Base-by-base conservation (phyloP, 192 early-diverging fungal genomes). In the Cetraspora pellucida region DNA sequence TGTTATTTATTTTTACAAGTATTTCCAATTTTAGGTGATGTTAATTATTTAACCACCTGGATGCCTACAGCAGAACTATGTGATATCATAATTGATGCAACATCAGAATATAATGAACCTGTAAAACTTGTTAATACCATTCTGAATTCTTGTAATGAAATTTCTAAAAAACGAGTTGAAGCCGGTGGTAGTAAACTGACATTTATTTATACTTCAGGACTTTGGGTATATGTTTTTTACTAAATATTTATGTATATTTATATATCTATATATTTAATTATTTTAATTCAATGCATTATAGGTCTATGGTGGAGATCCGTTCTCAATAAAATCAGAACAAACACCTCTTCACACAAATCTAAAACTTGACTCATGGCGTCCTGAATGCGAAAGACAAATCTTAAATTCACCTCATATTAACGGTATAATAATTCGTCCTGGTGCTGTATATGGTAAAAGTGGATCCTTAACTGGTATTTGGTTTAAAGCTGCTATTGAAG, bases 141-240 rank as follows among this genome's bases (percentile, higher is more conserved):
- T 47, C 30, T 78, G 23, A 65, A 77, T 11, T 72, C 76, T 3
- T 49, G 81, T 8, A 58, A 71, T 27, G 58, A 73, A 13, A 57
- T 78, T 44, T 72, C 75, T 31, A 78, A 80, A 60, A 82, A 80
- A 27, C 74, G 80, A 14, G 54, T 75, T 14, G 52, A 71, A 10
- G 16, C 44, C 16, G 43, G 25, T 54, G 72, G 65, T 11, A 54
- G 61, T 52, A 73, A 63, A 52, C 72, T 82, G 14, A 68, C 61
- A 11, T 78, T 69, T 58, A 80, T 84, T 54, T 84, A 82, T 25
- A 74, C 77, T 21, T 84, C 83, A 8, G 80, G 80, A 13, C n/a
- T 77, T 27, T 83, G 82, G 79, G 68, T 81, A 27, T 37, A 5
- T 71, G 60, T 19, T 75, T 46, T 21, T 6, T 45, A 45, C n/a